A percentile compares a stretch with the other conserved stretches of the same genome.
Evolutionary conservation across 2,329 filamentous ascomycete genomes (phyloP).

Genomic region (Nigrospora osmanthi): DNA sequence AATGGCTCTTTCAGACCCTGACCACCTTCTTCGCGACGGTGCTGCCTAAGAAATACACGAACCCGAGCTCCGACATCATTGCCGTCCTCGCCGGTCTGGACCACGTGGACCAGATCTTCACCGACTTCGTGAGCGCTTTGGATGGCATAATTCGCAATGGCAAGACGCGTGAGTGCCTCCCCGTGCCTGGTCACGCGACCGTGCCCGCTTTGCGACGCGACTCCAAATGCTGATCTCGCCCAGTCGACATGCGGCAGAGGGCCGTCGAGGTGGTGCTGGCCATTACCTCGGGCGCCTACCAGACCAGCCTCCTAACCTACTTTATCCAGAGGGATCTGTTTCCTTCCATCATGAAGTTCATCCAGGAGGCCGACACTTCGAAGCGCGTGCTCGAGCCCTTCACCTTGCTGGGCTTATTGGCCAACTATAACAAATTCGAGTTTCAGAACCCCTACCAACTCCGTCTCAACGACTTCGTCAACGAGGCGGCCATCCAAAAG

Average conservation of each 20-base stretch:
- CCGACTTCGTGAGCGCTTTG: conserved; percentile 76
- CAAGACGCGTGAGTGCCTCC: conserved; percentile 48
- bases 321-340: conserved; percentile 93
- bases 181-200: background rate
- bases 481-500: conserved; percentile 77
- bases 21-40: conserved; percentile 79
- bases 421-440: conserved; percentile 99
- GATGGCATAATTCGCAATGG: conserved; percentile 79
- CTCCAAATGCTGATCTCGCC: conserved; percentile 8
- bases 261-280: conserved; percentile 77
- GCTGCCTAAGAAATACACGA: conserved; percentile 84
- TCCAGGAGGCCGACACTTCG: conserved; percentile 67
- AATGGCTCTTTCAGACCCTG: conserved; percentile 57
- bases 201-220: background rate
- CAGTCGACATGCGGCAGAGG: conserved; percentile 68
- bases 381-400: conserved; percentile 65
- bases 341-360: conserved; percentile 88
- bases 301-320: conserved; percentile 89
- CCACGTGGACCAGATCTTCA: conserved; percentile 77
- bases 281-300: conserved; percentile 87
- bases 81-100: conserved; percentile 82
- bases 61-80: conserved; percentile 92
- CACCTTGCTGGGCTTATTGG: conserved; percentile 74
- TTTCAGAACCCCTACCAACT: conserved; percentile 94
- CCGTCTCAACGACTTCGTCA: conserved; percentile 90